phyloP scores from a whole-genome alignment of 2,329 filamentous ascomycete genomes.

The Cladosporium sp. region DNA sequence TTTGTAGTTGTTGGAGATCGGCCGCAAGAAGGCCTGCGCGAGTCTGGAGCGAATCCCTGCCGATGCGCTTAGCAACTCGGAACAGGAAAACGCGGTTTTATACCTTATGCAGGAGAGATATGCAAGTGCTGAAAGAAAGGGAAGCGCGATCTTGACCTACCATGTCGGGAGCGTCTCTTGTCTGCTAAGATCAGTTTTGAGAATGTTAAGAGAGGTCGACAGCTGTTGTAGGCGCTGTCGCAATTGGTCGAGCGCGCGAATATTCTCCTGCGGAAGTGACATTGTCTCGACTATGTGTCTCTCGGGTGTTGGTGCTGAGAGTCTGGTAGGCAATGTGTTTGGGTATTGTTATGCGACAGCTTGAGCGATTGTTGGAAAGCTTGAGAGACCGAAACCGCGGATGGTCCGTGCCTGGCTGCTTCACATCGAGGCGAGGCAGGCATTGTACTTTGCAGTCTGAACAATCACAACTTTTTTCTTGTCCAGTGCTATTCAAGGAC shows the following conservation, averaged over 20 bases:
- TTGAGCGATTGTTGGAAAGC: neutral
- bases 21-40: slow-evolving; percentile 14
- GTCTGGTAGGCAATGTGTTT: neutral
- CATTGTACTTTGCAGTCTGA: neutral
- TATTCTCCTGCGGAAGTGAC: slow-evolving; percentile 31
- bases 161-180: slow-evolving; percentile 39
- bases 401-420: neutral
- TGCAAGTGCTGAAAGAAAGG: neutral
- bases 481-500: neutral
- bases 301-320: neutral
- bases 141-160: slow-evolving; percentile 28
- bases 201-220: slow-evolving; percentile 30
- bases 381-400: neutral
- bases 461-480: neutral
- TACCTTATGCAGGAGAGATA: neutral
- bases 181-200: slow-evolving; percentile 33
- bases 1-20: slow-evolving; percentile 18
- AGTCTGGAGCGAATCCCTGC: slow-evolving; percentile 18
- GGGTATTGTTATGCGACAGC: neutral
- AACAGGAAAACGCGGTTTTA: neutral
- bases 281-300: neutral
- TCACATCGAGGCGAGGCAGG: neutral
- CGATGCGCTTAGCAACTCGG: slow-evolving; percentile 13
- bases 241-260: slow-evolving; percentile 37
- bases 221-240: slow-evolving; percentile 37